phyloP scores from a whole-genome alignment of 2,329 filamentous ascomycete species.

The Fusarium coffeatum region DNA sequence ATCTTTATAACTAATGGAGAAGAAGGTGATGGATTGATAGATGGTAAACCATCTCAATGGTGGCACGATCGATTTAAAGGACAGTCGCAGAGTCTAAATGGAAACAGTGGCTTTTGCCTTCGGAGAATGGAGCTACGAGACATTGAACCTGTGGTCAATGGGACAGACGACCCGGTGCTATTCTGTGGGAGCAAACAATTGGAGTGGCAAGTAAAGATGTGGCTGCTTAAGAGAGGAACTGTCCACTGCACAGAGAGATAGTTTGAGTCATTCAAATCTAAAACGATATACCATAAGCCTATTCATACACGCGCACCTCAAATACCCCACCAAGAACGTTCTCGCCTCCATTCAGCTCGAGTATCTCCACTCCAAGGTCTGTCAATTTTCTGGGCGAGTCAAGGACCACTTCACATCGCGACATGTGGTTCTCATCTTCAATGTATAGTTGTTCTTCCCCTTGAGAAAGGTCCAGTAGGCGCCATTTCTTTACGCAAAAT shows the following conservation, averaged over 20 bases:
- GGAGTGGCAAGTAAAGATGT: constrained; percentile 23
- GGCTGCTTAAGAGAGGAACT: not conserved
- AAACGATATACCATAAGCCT: fast-evolving
- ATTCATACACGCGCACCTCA: constrained; percentile 6
- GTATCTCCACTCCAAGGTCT: constrained; percentile 4
- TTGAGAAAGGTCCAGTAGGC: not conserved
- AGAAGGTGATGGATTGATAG: not conserved
- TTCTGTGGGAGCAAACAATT: constrained; percentile 18
- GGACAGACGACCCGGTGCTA: not conserved
- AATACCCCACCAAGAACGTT: constrained; percentile 10
- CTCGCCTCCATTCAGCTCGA: constrained; percentile 1
- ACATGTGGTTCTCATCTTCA: constrained; percentile 13
- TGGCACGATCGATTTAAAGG: not conserved
- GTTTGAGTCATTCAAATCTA: fast-evolving
- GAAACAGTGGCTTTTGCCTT: not conserved
- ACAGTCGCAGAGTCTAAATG: not conserved
- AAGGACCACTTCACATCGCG: not conserved
- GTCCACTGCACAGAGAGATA: constrained; percentile 13
- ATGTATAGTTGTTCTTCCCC: not conserved
- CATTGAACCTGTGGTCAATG: fast-evolving
- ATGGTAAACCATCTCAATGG: not conserved
- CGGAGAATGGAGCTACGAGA: not conserved
- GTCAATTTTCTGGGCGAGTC: not conserved
- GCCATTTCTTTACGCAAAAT: constrained; percentile 21
- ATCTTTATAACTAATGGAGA: constrained; percentile 12